Conservation (phyloP, 2,329 filamentous ascomycete genomes). For the Venturia asperata region DNA sequence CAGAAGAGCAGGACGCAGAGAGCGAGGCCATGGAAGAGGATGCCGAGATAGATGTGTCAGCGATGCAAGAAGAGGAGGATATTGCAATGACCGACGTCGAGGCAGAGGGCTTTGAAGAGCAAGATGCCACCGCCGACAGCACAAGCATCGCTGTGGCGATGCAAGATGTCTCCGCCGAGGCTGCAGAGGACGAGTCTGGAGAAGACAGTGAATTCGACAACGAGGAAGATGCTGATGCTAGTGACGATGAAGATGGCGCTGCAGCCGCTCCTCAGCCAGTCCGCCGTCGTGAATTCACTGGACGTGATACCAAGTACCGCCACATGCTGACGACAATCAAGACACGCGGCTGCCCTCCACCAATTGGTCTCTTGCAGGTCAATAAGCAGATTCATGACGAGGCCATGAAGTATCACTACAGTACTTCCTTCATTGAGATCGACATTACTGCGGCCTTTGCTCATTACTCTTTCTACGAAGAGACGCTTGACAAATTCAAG, state of each 20-base stretch:
- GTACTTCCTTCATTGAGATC: slow-evolving; percentile 8
- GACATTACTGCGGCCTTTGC: slow-evolving; percentile 9
- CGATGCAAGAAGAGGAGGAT: slow-evolving; percentile 6
- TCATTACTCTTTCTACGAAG: slow-evolving; percentile 16
- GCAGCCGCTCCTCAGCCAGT: neutral
- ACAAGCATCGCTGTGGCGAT: neutral
- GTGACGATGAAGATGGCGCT: too few relatives aligned
- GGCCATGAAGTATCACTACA: slow-evolving; percentile 1
- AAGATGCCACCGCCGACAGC: neutral
- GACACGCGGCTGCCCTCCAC: slow-evolving; percentile 15
- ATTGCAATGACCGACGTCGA: slow-evolving; percentile 7
- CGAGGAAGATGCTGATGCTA: neutral
- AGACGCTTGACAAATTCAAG: slow-evolving; percentile 15
- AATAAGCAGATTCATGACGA: slow-evolving; percentile 16
- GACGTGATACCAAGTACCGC: slow-evolving; percentile 19
- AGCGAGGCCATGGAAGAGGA: slow-evolving; percentile 8
- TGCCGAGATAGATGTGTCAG: neutral
- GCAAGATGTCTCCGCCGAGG: neutral
- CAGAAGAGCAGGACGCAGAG: neutral
- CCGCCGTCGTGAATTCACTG: neutral
- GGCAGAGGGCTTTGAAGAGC: neutral
- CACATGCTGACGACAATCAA: slow-evolving; percentile 18
- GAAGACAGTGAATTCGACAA: neutral
- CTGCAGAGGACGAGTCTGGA: too few relatives aligned
- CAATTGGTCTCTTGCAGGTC: slow-evolving; percentile 14